A percentile compares a stretch with the other conserved stretches of the same genome.
Evolutionary conservation across 1,284 basidiomycete species (phyloP).

Genomic region (Fomitopsis pinicola): DNA sequence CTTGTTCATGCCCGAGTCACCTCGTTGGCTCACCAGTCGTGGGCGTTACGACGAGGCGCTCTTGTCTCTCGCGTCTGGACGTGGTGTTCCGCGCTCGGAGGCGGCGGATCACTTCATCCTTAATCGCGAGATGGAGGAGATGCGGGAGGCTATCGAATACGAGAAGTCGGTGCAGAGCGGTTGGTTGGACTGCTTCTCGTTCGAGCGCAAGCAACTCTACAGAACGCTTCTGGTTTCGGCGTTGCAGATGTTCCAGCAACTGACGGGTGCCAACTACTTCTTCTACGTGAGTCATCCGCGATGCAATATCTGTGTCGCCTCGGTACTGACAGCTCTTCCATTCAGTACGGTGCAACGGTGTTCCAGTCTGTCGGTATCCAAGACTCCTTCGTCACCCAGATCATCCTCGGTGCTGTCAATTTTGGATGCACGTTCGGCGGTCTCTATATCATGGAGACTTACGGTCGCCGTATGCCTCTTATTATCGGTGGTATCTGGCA

Average conservation of each 20-base stretch:
- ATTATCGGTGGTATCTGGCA: conserved; percentile 75
- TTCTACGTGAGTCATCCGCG: conserved; percentile 41
- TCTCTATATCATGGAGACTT: conserved; percentile 67
- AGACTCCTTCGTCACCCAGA: conserved; percentile 69
- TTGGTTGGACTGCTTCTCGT: conserved; percentile 62
- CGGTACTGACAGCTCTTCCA: not conserved
- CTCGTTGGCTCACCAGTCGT: conserved; percentile 52
- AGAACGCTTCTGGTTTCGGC: conserved; percentile 63
- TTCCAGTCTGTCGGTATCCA: conserved; percentile 65
- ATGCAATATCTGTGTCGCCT: not conserved
- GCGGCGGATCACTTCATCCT: conserved; percentile 42
- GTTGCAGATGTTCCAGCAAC: conserved; percentile 71
- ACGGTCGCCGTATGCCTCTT: conserved; percentile 57
- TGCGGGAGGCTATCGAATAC: conserved; percentile 41
- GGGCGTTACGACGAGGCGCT: conserved; percentile 51
- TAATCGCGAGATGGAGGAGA: conserved; percentile 45
- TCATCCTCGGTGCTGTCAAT: conserved; percentile 70
- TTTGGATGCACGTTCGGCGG: conserved; percentile 68
- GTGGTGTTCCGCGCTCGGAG: conserved; percentile 45
- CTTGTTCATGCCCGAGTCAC: conserved; percentile 67
- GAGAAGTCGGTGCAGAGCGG: conserved; percentile 42
- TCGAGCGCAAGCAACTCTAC: conserved; percentile 51
- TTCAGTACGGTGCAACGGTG: conserved; percentile 59
- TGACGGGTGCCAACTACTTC: conserved; percentile 71
- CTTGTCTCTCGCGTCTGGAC: conserved; percentile 47